These are phyloP conservation scores for Fusarium equiseti DNA, from an alignment of 2,329 filamentous ascomycete genomes.

Conservation along the genomic window DNA sequence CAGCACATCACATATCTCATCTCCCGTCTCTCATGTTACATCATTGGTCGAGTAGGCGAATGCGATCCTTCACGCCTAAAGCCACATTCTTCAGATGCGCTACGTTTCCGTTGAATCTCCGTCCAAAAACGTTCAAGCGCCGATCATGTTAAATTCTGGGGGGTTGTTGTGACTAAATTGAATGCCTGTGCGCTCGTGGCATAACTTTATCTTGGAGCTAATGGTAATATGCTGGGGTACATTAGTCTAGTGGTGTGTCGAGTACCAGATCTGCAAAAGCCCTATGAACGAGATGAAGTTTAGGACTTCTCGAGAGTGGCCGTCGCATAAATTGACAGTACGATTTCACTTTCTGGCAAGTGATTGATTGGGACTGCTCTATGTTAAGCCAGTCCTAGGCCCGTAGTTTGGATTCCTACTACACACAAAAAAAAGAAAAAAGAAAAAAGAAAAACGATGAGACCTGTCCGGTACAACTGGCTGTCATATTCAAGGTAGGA, in stretches of 20 bases:
- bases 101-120: neutral
- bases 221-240: neutral
- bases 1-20: neutral
- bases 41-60: neutral
- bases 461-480: no score
- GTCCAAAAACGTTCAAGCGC: neutral
- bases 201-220: slow-evolving; percentile 1
- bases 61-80: accelerated
- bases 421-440: no score
- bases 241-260: no score
- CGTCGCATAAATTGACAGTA: no score
- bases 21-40: neutral
- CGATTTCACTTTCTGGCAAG: no score
- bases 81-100: neutral
- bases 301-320: no score
- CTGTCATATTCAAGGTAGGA: no score
- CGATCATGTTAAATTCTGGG: neutral
- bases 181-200: neutral
- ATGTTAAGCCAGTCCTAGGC: no score
- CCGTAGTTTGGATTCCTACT: no score
- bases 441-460: no score
- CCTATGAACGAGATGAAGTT: neutral
- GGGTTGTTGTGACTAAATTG: neutral
- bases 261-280: neutral
- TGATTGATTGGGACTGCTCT: no score